A percentile compares a stretch with the other conserved stretches of the same genome.
Evolutionary conservation across 345 rosid genomes (phyloP).

Genomic region (Citrus inodora): DNA sequence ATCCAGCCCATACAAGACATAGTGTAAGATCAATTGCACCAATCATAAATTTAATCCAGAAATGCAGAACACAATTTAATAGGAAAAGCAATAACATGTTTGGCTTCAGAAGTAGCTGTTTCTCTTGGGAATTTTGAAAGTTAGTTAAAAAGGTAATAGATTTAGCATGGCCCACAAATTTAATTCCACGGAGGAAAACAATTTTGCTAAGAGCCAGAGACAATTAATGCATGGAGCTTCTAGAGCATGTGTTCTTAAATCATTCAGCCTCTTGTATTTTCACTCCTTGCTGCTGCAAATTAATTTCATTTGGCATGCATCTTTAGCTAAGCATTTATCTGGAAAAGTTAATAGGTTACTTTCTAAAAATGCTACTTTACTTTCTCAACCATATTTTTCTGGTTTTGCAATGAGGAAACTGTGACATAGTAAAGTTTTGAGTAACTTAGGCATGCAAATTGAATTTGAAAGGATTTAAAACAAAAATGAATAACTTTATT

Average conservation of each 20-base stretch:
- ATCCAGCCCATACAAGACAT: background rate
- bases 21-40: background rate
- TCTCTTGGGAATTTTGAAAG: background rate
- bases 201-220: background rate
- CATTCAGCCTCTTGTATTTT: background rate
- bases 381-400: too few relatives aligned
- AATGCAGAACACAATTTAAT: background rate
- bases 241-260: background rate
- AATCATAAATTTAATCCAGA: background rate
- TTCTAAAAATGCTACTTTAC: too few relatives aligned
- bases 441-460: too few relatives aligned
- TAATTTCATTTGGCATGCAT: background rate
- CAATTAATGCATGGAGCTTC: too few relatives aligned
- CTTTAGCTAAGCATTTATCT: background rate
- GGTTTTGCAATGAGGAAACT: too few relatives aligned
- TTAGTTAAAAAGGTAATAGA: background rate
- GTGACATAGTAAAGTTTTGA: too few relatives aligned
- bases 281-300: background rate
- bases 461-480: too few relatives aligned
- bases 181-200: background rate
- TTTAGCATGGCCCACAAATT: background rate
- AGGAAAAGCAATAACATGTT: background rate
- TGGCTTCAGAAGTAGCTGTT: background rate
- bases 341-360: too few relatives aligned
- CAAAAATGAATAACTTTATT: too few relatives aligned